Percentiles rank a stretch among this genome's conserved stretches.
phyloP scores from a whole-genome alignment of 805 yeast species.

The Sugiyamaella lignohabitans region DNA sequence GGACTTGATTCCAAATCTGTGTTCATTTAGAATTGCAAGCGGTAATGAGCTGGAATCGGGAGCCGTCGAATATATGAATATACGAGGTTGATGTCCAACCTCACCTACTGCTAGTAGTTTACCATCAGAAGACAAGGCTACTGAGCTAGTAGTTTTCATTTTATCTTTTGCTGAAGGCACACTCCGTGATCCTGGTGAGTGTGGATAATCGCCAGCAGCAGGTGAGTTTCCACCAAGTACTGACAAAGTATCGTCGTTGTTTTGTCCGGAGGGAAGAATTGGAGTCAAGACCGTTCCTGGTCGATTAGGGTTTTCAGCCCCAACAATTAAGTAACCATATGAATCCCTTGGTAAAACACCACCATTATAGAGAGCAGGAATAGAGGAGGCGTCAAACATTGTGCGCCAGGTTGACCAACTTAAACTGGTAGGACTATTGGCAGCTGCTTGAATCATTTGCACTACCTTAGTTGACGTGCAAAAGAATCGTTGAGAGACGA shows the following conservation, averaged over 20 bases:
- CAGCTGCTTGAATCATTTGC: conserved; percentile 11
- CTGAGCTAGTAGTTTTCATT: conserved; percentile 48
- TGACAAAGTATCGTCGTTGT: conserved; percentile 3
- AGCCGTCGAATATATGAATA: conserved; percentile 48
- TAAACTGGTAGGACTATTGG: not conserved
- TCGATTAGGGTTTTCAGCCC: not conserved
- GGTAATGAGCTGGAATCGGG: conserved; percentile 47
- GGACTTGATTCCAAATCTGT: conserved; percentile 54
- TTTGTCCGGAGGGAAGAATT: conserved; percentile 1
- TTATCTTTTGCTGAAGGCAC: conserved; percentile 26
- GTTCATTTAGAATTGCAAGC: conserved; percentile 50
- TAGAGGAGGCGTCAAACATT: not conserved
- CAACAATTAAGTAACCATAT: conserved; percentile 10
- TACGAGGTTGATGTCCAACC: conserved; percentile 60
- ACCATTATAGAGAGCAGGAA: conserved; percentile 1
- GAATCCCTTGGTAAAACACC: conserved; percentile 4
- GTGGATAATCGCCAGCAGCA: not conserved
- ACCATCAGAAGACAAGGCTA: conserved; percentile 53
- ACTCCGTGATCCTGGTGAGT: not conserved
- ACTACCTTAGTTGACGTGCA: conserved; percentile 19
- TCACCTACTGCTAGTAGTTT: conserved; percentile 62
- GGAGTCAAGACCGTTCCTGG: conserved; percentile 6
- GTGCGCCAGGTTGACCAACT: conserved; percentile 8
- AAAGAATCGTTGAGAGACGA: conserved; percentile 11
- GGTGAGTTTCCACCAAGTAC: not conserved